Evolutionary conservation across 345 rosid genomes (phyloP), one percentile per base, ranked within the genome.

Genomic region (Dimocarpus longan): DNA sequence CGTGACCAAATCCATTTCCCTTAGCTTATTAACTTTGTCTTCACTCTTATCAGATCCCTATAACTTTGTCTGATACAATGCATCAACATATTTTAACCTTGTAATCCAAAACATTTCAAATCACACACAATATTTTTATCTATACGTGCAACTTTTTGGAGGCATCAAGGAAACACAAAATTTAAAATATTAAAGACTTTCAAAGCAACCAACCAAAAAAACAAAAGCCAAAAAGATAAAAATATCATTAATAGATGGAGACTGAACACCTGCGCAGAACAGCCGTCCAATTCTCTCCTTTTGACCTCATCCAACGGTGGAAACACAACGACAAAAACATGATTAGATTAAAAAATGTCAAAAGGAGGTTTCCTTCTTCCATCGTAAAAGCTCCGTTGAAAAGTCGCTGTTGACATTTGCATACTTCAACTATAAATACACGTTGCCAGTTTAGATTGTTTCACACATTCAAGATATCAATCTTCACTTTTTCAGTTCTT

Each of bases 341-440:
- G 1, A 26, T 13, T 26, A 26, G 22, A 60, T 32, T 1, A 6
- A 21, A 24, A 10, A 19, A 65, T 11, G 71, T 50, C 19, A 48
- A 42, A 32, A 69, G 24, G 83, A 66, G 19, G 70, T 66, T 71
- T 82, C 83, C 75, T 67, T 6, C 50, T 19, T 37, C 44, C 22
- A 37, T 75, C 82, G 70, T 78, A 77, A 60, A 71, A 63, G 42
- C 68, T 79, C 32, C 73, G 82, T 82, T 44, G 85, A 81, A 82
- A 76, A 70, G 77, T 78, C 84, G 18, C 10, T 1, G 1, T 68
- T 76, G 28, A 37, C 48, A 68, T 12, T 43, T n/a, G 6, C 8
- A 40, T 1, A 0, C 22, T 57, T 9, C 18, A 21, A 15, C 5
- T 80, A 74, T 77, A 68, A 63, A 71, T 24, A 44, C 8, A 42